Evolutionary conservation across 1,284 basidiomycete species (phyloP).

Genomic region (Boletus smithii): DNA sequence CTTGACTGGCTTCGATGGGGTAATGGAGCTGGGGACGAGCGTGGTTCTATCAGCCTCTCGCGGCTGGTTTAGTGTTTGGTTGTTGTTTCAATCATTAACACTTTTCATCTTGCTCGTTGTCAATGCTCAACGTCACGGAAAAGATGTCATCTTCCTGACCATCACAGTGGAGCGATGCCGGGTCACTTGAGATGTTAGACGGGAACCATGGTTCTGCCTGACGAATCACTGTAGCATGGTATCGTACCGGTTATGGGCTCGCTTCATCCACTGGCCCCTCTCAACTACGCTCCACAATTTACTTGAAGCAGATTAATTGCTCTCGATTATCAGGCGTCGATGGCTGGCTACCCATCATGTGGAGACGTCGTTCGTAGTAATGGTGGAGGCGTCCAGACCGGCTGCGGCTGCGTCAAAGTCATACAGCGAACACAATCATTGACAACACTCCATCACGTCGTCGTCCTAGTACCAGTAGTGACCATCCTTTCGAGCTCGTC

Average conservation of each 20-base stretch:
- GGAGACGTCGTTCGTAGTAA: background rate
- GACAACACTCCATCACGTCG: background rate
- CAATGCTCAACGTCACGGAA: background rate
- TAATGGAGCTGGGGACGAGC: background rate
- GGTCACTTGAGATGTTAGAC: background rate
- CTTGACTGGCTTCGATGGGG: background rate
- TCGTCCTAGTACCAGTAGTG: background rate
- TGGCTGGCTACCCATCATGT: background rate
- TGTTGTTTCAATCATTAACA: background rate
- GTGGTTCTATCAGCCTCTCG: background rate
- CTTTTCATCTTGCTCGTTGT: background rate
- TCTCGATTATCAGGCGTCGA: background rate
- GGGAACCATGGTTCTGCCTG: background rate
- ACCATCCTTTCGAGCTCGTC: slow-evolving; percentile 58
- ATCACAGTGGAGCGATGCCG: background rate
- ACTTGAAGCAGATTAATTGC: background rate
- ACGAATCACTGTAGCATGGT: background rate
- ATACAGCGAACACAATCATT: background rate
- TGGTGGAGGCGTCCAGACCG: background rate
- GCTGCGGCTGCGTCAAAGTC: background rate
- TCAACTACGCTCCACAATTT: background rate
- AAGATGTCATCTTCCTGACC: background rate
- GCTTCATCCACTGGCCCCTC: background rate
- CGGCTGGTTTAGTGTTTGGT: background rate
- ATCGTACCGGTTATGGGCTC: background rate